A percentile compares a stretch with the other conserved stretches of the same genome.
phyloP scores from a whole-genome alignment of 352 stramenopile genomes.

The Saprolegnia parasitica region DNA sequence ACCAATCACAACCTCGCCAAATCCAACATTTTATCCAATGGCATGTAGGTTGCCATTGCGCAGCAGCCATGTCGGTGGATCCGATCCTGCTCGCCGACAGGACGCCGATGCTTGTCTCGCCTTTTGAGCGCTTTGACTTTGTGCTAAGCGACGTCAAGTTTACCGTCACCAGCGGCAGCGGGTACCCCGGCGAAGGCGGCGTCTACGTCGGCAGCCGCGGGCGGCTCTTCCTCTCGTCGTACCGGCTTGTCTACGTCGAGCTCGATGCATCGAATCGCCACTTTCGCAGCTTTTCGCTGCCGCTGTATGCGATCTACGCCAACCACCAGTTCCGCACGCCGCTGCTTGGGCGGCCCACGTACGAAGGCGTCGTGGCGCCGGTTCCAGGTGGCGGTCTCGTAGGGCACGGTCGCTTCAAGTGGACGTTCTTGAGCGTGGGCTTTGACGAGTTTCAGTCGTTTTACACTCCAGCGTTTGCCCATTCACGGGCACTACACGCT shows the following conservation, averaged over 20 bases:
- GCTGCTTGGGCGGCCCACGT: background rate
- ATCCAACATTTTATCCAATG: background rate
- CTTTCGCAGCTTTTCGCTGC: constrained; percentile 25
- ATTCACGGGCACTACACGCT: background rate
- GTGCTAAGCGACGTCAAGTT: constrained; percentile 18
- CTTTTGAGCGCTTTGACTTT: constrained; percentile 23
- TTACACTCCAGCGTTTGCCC: constrained; percentile 5
- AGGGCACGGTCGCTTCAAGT: constrained; percentile 6
- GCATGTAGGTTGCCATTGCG: background rate
- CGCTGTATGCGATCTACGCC: constrained; percentile 4
- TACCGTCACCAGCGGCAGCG: constrained; percentile 5
- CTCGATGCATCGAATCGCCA: constrained; percentile 21
- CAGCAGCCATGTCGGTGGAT: constrained; percentile 15
- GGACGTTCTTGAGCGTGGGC: constrained; percentile 13
- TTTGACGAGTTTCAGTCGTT: constrained; percentile 24
- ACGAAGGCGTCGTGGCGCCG: constrained; percentile 17
- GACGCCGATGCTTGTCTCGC: constrained; percentile 19
- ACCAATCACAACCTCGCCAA: background rate
- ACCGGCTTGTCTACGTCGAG: constrained; percentile 22
- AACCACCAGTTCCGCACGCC: constrained; percentile 15
- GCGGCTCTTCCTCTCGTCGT: constrained; percentile 18
- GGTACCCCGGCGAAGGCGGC: constrained; percentile 21
- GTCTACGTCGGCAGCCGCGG: constrained; percentile 17
- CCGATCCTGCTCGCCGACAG: constrained; percentile 20
- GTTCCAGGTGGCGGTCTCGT: constrained; percentile 21